Evolutionary conservation across 2,329 filamentous ascomycete species (phyloP), one percentile per base, ranked within the genome.

Genomic region (Colletotrichum aenigma): DNA sequence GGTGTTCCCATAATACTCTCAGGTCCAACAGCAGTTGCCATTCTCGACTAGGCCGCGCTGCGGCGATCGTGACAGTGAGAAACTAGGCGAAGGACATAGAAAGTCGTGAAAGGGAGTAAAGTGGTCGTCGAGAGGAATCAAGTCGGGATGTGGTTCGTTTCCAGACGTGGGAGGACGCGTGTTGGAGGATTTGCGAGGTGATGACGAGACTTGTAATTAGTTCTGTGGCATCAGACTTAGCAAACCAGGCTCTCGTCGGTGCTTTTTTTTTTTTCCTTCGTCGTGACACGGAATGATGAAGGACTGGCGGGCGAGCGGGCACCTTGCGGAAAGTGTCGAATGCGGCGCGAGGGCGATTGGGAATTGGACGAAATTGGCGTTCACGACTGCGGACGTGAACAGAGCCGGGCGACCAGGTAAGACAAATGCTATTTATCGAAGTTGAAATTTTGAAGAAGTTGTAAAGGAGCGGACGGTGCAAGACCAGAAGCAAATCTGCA

Each of bases 401-500:
- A 55, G n/a, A 64, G 64, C 43, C 66, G 72, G 30, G 60, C 52
- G 70, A 78, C 73, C 79, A 77, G 38, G 70, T 77, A 80, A 82
- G 79, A 79, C 75, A 76, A 77, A 76, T 77, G 70, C 76, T 77
- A 75, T 60, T 67, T 69, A 74, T 67, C 74, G 74, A 76, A 66
- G 72, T 67, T 75, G 48, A 79, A 77, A 64, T 62, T 76, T 21
- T 78, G 66, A 74, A 76, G 58, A 26, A 52, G 58, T 67, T 55
- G 62, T 73, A 78, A 81, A 81, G 78, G 79, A 80, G 78, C 78
- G 79, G 79, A 80, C 80, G 78, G 80, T 79, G 70, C 81, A 78
- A 90, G 85, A 89, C 89, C 90, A 91, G 89, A 84, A 74, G 86
- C 84, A 87, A 89, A 87, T 87, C 83, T 83, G 55, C 81, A 79